These are phyloP conservation scores for Austroboletus novae-zelandiae DNA, from an alignment of 1,284 basidiomycete species.

Conservation along the genomic window DNA sequence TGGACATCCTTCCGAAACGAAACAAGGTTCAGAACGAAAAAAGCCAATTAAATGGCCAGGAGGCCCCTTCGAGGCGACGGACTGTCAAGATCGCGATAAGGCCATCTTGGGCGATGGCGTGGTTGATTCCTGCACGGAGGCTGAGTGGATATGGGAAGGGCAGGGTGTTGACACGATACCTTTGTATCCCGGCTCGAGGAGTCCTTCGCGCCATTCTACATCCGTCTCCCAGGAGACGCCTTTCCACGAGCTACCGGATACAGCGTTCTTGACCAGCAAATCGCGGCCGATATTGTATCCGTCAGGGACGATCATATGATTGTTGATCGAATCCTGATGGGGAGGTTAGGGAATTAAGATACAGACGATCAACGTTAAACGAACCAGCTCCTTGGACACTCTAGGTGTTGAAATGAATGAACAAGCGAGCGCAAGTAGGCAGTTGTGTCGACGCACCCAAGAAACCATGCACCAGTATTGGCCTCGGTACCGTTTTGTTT, in stretches of 20 bases:
- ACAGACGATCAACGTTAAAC: conserved; percentile 1
- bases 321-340: conserved; percentile 54
- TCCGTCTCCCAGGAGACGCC: conserved; percentile 70
- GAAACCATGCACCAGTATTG: conserved; percentile 67
- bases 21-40: neutral
- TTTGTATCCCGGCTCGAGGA: conserved; percentile 61
- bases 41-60: neutral
- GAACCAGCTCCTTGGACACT: conserved; percentile 68
- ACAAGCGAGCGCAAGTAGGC: neutral
- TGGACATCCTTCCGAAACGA: neutral
- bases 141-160: neutral
- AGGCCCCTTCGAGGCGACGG: conserved; percentile 34
- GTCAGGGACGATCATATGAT: conserved; percentile 70
- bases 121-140: conserved; percentile 62
- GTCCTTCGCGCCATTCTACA: conserved; percentile 66
- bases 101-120: conserved; percentile 76
- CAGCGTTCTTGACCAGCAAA: conserved; percentile 65
- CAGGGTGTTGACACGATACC: conserved; percentile 38
- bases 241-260: conserved; percentile 56
- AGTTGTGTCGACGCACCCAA: conserved; percentile 48
- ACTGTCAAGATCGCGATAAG: conserved; percentile 75
- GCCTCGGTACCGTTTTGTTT: conserved; percentile 68
- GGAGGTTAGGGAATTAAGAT: neutral
- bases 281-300: conserved; percentile 80
- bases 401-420: conserved; percentile 34